Evolutionary conservation across 805 yeast species (phyloP), one percentile per base, ranked within the genome.

Genomic region (Wickerhamiella vanderwaltii): DNA sequence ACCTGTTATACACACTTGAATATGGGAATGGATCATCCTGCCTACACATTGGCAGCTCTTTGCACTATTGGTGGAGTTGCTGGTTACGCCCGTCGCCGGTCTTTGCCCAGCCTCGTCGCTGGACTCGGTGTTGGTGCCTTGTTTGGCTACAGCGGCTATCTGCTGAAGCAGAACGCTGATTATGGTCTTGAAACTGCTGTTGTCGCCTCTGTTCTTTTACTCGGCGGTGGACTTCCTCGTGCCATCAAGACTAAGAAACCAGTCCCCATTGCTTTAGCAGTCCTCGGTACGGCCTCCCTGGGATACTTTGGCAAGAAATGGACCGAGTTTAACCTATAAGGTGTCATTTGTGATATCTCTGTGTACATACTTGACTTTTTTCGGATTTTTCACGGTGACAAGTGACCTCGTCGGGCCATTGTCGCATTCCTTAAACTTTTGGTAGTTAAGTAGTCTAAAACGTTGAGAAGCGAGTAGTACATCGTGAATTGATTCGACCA

Each of bases 121-220:
- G 96, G 96, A n/a, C 45, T 63, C 5, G 49, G 52, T 2, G 52
- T 58, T 17, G 68, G 66, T 9, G 51, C 56, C 6, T 45, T 62
- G n/a, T 63, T 57, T 48, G 65, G 61, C 19, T 46, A 48, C 23
- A 51, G 65, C 2, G 68, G 94, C 13, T 82, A 84, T 60, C 67
- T 87, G 49, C 64, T 85, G 47, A 70, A 73, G 49, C 64, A 77
- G 42, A 82, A 84, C 57, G 76, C 74, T 46, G 86, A 82, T 55
- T 73, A 73, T 61, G 95, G 95, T 33, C 68, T 87, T 49, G 87
- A 82, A 57, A 57, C 80, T 13, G 94, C 95, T 0, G 62, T 86
- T 43, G 79, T 76, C 9, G 72, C 87, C 1, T 78, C 93, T 4
- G 51, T 75, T 1, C 54, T 81, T 13, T 68, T 87, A 51, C 59